Conservation (phyloP, 2,329 filamentous ascomycete species). For the Emergomyces africanus region DNA sequence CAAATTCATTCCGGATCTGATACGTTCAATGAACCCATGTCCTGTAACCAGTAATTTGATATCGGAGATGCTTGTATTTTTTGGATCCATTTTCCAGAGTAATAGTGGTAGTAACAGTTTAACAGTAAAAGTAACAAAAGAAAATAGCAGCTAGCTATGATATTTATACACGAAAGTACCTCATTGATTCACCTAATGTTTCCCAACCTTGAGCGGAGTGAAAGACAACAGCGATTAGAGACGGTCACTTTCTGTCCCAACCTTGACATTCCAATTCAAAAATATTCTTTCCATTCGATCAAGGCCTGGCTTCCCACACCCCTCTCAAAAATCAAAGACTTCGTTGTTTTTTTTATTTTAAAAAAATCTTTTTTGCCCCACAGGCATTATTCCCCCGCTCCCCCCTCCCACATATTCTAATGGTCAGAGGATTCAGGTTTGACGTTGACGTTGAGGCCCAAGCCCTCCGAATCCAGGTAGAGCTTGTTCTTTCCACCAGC, state of each 20-base stretch:
- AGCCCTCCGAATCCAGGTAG: slow-evolving; percentile 78
- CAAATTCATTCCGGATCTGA: too few relatives aligned
- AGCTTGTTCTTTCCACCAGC: slow-evolving; percentile 80
- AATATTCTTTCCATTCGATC: neutral
- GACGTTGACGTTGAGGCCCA: slow-evolving; percentile 71
- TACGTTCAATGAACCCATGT: neutral
- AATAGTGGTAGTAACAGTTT: neutral
- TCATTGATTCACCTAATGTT: neutral
- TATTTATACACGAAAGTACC: slow-evolving; percentile 1
- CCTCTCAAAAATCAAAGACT: neutral
- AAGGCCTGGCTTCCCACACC: neutral
- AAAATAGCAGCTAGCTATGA: neutral
- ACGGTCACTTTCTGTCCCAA: neutral
- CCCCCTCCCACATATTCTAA: slow-evolving; percentile 2
- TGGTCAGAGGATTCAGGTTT: slow-evolving; percentile 14
- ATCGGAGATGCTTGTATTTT: slow-evolving; percentile 2
- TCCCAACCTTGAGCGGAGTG: neutral
- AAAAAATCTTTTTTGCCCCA: neutral
- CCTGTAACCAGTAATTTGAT: neutral
- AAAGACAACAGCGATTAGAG: neutral
- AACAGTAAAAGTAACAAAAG: neutral
- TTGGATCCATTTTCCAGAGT: neutral
- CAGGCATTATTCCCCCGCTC: too few relatives aligned
- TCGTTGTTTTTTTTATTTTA: neutral
- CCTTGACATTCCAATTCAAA: neutral